Evolutionary conservation across 116 monocot genomes (phyloP), one percentile per base, ranked within the genome.

Genomic region (Trichopus zeylanicus): DNA sequence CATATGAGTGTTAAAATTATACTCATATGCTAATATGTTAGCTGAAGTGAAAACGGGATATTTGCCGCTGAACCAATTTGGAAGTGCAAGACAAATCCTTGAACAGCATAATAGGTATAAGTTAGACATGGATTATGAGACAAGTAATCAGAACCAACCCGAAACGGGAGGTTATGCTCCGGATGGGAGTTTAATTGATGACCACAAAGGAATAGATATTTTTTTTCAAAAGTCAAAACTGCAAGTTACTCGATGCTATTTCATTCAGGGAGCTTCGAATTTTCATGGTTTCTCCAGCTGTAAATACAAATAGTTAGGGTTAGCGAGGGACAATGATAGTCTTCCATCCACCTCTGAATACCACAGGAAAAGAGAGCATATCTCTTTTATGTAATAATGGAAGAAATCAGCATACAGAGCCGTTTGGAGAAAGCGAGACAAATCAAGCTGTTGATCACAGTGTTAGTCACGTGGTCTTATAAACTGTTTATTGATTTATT

Each of bases 351-450:
- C n/a, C n/a, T n/a, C 30, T 56, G 7, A 30, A 9, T 29, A 11
- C 18, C 12, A 64, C 23, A 53, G 48, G 33, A 18, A 21, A 12
- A 31, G 15, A 35, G 30, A 52, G 29, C 15, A 22, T 42, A 20
- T 21, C 73, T 66, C 66, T 15, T 53, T 59, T 13, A 73, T 21
- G 51, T 73, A 73, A 38, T 73, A 73, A 13, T 73, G 66, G 51
- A 73, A 73, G 57, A 73, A 73, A 48, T 73, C 73, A 12, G 73
- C 52, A 35, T 66, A 73, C 0, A 73, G 65, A 28, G 59, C 66
- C 13, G 73, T 73, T 51, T 73, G 73, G 7, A 73, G 37, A 19
- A 73, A 25, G 7, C 73, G 59, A 0, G 65, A 51, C 8, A 71
- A 31, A 30, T n/a, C 56, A 56, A 56, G 29, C 20, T 51, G 24